Evolutionary conservation across 73 alveolate species (phyloP).

Genomic region (Symbiodinium natans): DNA sequence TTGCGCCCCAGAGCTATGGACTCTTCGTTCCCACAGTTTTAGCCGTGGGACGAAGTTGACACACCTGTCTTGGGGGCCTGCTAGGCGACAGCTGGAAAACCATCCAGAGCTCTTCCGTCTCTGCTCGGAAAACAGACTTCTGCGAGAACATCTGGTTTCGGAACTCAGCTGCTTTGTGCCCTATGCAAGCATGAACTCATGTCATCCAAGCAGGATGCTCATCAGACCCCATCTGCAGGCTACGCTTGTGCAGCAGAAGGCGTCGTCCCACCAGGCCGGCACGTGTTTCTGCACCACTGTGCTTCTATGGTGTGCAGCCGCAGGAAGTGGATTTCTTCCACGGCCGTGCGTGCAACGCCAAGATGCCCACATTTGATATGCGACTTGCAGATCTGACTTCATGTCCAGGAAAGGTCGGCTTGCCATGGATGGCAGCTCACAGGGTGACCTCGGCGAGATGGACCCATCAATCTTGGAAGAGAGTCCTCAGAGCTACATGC

Average conservation of each 20-base stretch:
- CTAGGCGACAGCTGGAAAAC: constrained; percentile 69
- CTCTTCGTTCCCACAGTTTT: not conserved
- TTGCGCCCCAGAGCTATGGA: not conserved
- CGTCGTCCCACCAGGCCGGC: constrained; percentile 32
- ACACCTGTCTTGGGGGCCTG: not conserved
- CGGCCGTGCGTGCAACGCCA: not conserved
- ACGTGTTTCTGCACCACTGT: no score
- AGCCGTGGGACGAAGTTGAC: no score
- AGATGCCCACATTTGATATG: not conserved
- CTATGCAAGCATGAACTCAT: not conserved
- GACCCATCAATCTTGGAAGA: no score
- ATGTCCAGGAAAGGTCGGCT: constrained; percentile 6
- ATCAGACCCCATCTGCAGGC: not conserved
- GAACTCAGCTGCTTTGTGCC: not conserved
- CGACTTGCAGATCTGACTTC: not conserved
- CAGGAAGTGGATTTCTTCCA: not conserved
- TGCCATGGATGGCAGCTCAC: not conserved
- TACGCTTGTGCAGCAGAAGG: constrained; percentile 60
- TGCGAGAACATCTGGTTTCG: constrained; percentile 60
- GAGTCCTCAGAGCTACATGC: no score
- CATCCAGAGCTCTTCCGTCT: constrained; percentile 70
- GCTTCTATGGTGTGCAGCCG: not conserved
- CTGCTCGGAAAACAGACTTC: constrained; percentile 52
- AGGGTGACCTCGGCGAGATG: constrained; percentile 9
- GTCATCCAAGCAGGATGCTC: not conserved